A percentile compares a stretch with the other conserved stretches of the same genome.
Conservation (phyloP, 306 rosid genomes). For the Quercus suber region DNA sequence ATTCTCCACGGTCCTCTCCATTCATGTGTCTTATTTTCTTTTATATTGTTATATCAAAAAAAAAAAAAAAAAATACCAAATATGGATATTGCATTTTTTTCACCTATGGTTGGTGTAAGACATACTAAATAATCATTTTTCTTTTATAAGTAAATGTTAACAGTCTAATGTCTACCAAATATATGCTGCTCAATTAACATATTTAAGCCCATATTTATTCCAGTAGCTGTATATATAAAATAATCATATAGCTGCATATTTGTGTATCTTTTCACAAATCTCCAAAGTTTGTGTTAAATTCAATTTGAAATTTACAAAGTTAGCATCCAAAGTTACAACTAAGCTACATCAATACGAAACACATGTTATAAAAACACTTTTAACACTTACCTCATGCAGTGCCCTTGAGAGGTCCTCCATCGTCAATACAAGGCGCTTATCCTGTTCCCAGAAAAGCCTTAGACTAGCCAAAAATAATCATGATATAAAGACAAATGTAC, state of each 20-base stretch:
- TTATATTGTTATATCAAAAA: too few relatives aligned
- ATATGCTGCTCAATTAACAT: neutral
- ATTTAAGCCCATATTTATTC: neutral
- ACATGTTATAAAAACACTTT: neutral
- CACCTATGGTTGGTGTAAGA: too few relatives aligned
- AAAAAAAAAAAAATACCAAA: too few relatives aligned
- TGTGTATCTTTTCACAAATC: neutral
- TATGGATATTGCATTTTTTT: too few relatives aligned
- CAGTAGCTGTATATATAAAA: neutral
- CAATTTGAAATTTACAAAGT: neutral
- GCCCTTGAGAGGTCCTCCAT: conserved; percentile 89
- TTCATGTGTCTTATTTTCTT: too few relatives aligned
- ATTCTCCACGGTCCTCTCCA: too few relatives aligned
- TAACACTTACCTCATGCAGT: conserved; percentile 52
- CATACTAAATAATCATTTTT: too few relatives aligned
- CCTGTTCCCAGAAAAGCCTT: conserved; percentile 47
- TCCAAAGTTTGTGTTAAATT: too few relatives aligned
- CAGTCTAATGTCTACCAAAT: too few relatives aligned
- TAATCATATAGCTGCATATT: neutral
- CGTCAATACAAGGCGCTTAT: conserved; percentile 73
- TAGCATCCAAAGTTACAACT: neutral
- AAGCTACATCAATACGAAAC: neutral
- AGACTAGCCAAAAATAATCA: conserved; percentile 11
- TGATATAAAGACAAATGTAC: neutral
- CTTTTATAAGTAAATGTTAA: too few relatives aligned